phyloP scores from a whole-genome alignment of 2,329 filamentous ascomycete species.

The Aureobasidium sp. region DNA sequence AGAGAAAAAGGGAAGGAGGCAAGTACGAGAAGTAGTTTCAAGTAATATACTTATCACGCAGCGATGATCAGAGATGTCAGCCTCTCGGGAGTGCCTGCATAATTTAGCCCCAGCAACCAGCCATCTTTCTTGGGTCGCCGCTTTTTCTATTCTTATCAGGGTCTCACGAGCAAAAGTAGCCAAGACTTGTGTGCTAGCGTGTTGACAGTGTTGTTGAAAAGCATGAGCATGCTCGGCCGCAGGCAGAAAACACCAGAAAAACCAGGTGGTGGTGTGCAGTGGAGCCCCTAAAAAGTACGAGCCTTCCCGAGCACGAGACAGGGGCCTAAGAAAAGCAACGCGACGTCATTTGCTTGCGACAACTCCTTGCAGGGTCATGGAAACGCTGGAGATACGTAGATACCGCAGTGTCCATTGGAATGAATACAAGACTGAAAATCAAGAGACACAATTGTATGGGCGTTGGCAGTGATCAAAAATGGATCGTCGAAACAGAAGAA shows the following conservation, averaged over 20 bases:
- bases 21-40: background rate
- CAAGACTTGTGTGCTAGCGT: constrained; percentile 4
- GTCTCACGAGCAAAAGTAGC: background rate
- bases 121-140: background rate
- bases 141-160: constrained; percentile 9
- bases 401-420: background rate
- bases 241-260: background rate
- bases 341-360: constrained; percentile 11
- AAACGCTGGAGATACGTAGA: background rate
- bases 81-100: constrained; percentile 11
- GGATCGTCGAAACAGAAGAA: background rate
- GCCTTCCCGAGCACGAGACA: constrained; percentile 5
- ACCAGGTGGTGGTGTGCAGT: constrained; percentile 1
- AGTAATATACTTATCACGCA: constrained; percentile 9
- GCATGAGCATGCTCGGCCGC: constrained; percentile 3
- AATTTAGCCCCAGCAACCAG: constrained; percentile 11
- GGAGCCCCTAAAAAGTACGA: constrained; percentile 10
- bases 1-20: background rate
- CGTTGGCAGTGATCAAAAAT: background rate
- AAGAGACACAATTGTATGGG: background rate
- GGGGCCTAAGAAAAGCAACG: constrained; percentile 5
- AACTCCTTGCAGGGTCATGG: background rate
- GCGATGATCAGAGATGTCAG: constrained; percentile 7
- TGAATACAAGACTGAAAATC: background rate
- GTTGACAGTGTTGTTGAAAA: constrained; percentile 7